A percentile compares a stretch with the other conserved stretches of the same genome.
These are phyloP conservation scores for Lichenothelia convexa DNA, from an alignment of 495 filamentous ascomycete genomes.

Conservation along the genomic window DNA sequence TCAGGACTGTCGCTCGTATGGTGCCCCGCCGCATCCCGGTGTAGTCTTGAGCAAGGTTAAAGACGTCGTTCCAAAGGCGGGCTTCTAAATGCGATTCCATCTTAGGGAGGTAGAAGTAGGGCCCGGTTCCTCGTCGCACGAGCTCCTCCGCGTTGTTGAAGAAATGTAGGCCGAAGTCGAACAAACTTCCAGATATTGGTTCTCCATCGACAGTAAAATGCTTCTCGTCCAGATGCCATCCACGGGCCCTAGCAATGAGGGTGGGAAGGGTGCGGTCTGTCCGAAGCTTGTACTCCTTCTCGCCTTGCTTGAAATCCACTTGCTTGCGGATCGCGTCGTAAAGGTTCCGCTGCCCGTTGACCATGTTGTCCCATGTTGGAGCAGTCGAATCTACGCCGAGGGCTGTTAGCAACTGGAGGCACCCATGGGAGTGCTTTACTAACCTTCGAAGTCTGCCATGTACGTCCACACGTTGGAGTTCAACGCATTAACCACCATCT, in stretches of 20 bases:
- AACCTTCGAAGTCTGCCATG: constrained; percentile 98
- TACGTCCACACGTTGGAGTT: constrained; percentile 98
- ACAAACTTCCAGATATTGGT: constrained; percentile 80
- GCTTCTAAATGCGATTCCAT: constrained; percentile 98
- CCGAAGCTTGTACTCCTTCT: constrained; percentile 93
- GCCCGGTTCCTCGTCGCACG: constrained; percentile 64
- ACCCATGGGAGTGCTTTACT: constrained; percentile 4
- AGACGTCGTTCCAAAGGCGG: constrained; percentile 95
- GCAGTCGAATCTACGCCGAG: constrained; percentile 63
- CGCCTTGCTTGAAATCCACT: constrained; percentile 89
- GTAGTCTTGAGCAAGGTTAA: constrained; percentile 91
- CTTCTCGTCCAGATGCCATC: constrained; percentile 77
- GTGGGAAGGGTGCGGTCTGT: constrained; percentile 65
- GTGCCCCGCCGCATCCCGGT: constrained; percentile 77
- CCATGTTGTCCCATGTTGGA: constrained; percentile 98
- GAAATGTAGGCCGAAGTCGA: constrained; percentile 98
- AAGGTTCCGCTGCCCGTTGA: constrained; percentile 94
- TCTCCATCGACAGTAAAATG: constrained; percentile 94
- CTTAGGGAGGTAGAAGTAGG: constrained; percentile 99
- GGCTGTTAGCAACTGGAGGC: not conserved
- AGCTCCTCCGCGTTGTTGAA: constrained; percentile 94
- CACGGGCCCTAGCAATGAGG: constrained; percentile 42
- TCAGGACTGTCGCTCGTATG: constrained; percentile 87
- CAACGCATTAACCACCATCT: constrained; percentile 98
- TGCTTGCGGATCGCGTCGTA: constrained; percentile 92